Evolutionary conservation across 768 basidiomycete genomes (phyloP), one percentile per base, ranked within the genome.

Genomic region (Lactarius indigo): DNA sequence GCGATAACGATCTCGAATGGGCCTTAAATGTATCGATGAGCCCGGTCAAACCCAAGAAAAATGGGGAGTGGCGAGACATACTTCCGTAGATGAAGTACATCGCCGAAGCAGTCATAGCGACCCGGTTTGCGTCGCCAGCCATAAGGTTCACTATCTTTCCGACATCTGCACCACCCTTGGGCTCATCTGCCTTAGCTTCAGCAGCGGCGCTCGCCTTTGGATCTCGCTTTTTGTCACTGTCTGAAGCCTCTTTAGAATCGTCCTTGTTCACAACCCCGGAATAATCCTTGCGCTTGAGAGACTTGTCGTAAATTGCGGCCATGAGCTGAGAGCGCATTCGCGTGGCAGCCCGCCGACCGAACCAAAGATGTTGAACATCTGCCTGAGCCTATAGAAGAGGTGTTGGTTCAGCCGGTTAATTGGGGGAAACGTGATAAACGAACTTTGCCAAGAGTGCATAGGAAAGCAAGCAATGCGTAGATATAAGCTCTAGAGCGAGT

Each of bases 111-210:
- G 82, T 85, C 77, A 81, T 80, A 3, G 85, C 77, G 64, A 89
- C 64, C 52, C 82, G 78, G 72, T 87, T 89, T 2, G 87, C 86
- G 73, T 93, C 91, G 8, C 85, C 86, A 17, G 90, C 87, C 92
- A 96, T 96, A 41, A 95, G 77, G 70, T 93, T 92, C 63, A 95
- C 91, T 61, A 96, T 92, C 75, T 95, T 94, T 15, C 94, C 94
- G 15, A 91, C 82, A 74, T 94, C 91, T 9, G 94, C 94, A 18
- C 92, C 90, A 0, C 88, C 84, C 70, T 85, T 88, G 1, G 87
- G 84, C 35, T 91, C 80, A 65, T 78, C 78, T 39, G 59, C 75
- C 72, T 77, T 82, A 57, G 68, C 66, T 23, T 58, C 7, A 5
- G 47, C 37, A 5, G 28, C 39, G 10, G 59, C 64, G 35, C 37